Conservation (phyloP, 306 rosid species). For the Citrullus colocynthis region DNA sequence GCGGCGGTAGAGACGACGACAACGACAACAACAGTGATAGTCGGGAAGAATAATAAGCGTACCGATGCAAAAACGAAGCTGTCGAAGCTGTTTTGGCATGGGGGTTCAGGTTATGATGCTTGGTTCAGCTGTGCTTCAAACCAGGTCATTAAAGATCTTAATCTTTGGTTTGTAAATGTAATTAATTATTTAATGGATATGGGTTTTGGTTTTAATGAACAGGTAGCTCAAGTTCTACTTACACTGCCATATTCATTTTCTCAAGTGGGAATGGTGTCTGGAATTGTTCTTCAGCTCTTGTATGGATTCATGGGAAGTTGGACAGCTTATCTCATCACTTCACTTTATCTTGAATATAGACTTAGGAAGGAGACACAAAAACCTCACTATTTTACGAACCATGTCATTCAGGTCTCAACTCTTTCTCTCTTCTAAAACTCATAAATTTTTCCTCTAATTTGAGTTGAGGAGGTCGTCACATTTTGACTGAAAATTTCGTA, state of each 20-base stretch:
- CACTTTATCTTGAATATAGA: constrained; percentile 84
- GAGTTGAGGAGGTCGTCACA: too few species aligned
- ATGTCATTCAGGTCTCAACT: constrained; percentile 70
- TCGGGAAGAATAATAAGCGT: too few species aligned
- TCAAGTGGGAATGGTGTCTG: constrained; percentile 86
- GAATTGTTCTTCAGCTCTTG: constrained; percentile 74
- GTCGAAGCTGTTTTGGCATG: constrained; percentile 79
- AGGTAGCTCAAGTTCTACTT: constrained; percentile 98
- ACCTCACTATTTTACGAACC: constrained; percentile 79
- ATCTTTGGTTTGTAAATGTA: too few species aligned
- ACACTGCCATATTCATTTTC: constrained; percentile 94
- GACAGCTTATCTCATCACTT: constrained; percentile 91
- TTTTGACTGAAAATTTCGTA: too few species aligned
- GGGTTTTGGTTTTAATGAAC: background rate
- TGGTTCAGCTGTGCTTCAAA: constrained; percentile 99
- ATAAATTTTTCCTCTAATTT: too few species aligned
- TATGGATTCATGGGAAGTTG: constrained; percentile 82
- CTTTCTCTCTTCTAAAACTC: too few species aligned
- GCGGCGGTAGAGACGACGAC: too few species aligned
- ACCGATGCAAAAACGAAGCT: constrained; percentile 49
- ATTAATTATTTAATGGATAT: too few species aligned
- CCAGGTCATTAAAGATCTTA: constrained; percentile 28
- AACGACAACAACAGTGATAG: too few species aligned
- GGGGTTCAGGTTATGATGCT: constrained; percentile 94
- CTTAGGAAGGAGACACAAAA: constrained; percentile 83